Percentiles rank a stretch among this genome's conserved stretches.
phyloP scores from a whole-genome alignment of 345 rosid genomes.

The Euphorbia pulcherrima region DNA sequence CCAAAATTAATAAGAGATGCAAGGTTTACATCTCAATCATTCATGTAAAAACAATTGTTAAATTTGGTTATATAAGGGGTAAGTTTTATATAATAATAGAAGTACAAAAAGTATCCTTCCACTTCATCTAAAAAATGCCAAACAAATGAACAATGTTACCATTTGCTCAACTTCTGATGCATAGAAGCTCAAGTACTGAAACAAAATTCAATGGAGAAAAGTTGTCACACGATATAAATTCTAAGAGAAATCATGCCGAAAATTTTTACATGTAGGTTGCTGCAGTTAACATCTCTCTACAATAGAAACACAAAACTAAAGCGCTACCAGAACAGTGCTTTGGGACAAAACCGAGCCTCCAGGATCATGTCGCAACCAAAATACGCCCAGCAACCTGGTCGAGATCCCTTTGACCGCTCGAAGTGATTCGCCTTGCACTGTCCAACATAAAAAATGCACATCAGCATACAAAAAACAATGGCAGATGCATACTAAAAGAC shows the following conservation, averaged over 20 bases:
- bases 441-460: background rate
- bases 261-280: background rate
- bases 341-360: background rate
- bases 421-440: constrained; percentile 81
- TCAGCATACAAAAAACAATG: background rate
- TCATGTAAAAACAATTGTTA: too few species aligned
- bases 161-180: too few species aligned
- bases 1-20: too few species aligned
- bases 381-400: constrained; percentile 89
- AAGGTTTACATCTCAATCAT: too few species aligned
- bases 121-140: too few species aligned
- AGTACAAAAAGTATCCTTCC: too few species aligned
- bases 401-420: constrained; percentile 80
- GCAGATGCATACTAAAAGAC: background rate
- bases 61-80: too few species aligned
- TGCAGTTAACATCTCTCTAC: background rate
- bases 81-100: too few species aligned
- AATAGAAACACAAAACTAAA: background rate
- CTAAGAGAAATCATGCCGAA: background rate
- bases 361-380: constrained; percentile 18
- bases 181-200: too few species aligned
- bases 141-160: too few species aligned
- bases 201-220: background rate
- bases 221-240: background rate
- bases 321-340: background rate